Conservation (phyloP, 768 basidiomycete species). For the Crepidotus variabilis region DNA sequence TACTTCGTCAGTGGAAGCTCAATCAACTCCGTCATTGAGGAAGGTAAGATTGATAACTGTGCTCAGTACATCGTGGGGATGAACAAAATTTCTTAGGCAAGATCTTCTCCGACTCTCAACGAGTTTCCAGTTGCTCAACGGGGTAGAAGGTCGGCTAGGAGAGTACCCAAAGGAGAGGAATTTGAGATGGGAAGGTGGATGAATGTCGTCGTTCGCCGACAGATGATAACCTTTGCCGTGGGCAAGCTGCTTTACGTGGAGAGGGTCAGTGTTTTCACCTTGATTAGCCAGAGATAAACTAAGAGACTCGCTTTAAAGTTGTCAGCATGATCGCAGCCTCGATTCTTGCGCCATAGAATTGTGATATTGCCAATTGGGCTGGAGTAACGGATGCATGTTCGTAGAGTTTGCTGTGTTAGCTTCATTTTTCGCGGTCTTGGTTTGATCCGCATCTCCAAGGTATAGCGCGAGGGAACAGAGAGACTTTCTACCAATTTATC, state of each 20-base stretch:
- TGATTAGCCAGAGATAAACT: neutral
- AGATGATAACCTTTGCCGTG: constrained; percentile 24
- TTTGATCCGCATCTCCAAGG: too few relatives aligned
- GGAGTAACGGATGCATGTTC: too few relatives aligned
- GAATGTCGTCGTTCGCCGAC: constrained; percentile 25
- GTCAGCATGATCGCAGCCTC: neutral
- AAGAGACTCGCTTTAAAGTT: neutral
- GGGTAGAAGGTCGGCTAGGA: neutral
- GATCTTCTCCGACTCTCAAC: constrained; percentile 19
- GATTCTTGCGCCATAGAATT: neutral
- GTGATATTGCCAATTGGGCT: too few relatives aligned
- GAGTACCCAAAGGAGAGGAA: neutral
- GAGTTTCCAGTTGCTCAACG: neutral
- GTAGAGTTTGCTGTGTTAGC: too few relatives aligned
- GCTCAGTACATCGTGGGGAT: neutral
- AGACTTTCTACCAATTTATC: too few relatives aligned
- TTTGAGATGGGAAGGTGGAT: constrained; percentile 15
- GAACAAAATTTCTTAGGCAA: constrained; percentile 11
- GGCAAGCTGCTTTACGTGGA: constrained; percentile 23
- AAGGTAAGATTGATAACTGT: constrained; percentile 15
- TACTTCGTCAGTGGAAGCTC: neutral
- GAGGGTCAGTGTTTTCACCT: constrained; percentile 11
- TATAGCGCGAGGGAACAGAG: too few relatives aligned
- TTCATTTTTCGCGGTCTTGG: too few relatives aligned
- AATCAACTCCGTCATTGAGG: constrained; percentile 8